A percentile compares a stretch with the other conserved stretches of the same genome.
Conservation (phyloP, 345 rosid species). For the Dimocarpus longan region DNA sequence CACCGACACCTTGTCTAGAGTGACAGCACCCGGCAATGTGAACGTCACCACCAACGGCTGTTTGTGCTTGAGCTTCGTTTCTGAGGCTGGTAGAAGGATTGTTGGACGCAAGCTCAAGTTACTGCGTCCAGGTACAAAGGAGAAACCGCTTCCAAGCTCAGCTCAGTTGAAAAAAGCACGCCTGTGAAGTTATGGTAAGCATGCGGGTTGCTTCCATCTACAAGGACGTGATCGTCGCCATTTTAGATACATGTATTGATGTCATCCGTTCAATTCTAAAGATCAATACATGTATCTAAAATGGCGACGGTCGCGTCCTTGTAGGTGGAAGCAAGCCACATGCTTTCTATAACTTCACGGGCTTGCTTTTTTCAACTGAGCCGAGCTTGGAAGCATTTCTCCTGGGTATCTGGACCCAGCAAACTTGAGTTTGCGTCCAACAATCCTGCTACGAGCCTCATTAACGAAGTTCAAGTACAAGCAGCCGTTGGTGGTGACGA, state of each 20-base stretch:
- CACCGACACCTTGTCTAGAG: constrained; percentile 38
- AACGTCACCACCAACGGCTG: constrained; percentile 37
- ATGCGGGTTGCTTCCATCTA: constrained; percentile 88
- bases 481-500: constrained; percentile 29
- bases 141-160: constrained; percentile 70
- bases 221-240: constrained; percentile 77
- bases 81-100: constrained; percentile 39
- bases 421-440: constrained; percentile 45
- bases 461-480: constrained; percentile 33
- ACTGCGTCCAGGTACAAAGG: constrained; percentile 56
- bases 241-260: too few relatives aligned
- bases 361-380: constrained; percentile 68
- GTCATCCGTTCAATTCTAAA: too few relatives aligned
- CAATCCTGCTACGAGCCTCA: constrained; percentile 37
- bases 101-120: constrained; percentile 44
- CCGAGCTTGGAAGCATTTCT: constrained; percentile 70
- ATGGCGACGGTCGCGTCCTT: constrained; percentile 78
- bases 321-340: constrained; percentile 92
- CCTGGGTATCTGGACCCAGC: constrained; percentile 56
- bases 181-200: constrained; percentile 52
- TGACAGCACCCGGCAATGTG: constrained; percentile 25
- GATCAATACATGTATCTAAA: too few relatives aligned
- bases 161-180: constrained; percentile 67
- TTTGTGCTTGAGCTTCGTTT: constrained; percentile 30
- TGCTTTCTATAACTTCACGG: constrained; percentile 51